phyloP scores from a whole-genome alignment of 345 rosid genomes.

The Syzygium aromaticum region DNA sequence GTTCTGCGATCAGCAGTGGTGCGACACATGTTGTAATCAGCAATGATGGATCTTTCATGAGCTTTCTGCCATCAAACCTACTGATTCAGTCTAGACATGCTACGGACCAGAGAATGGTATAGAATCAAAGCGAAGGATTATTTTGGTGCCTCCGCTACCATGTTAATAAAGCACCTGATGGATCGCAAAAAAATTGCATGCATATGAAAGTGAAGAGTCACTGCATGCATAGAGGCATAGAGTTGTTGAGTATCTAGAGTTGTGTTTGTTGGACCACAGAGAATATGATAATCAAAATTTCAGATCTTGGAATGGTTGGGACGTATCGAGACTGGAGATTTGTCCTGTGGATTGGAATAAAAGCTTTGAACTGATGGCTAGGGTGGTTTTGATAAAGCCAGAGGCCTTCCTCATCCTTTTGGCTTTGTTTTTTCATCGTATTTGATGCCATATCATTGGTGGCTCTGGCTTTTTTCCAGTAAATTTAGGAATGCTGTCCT shows the following conservation, averaged over 20 bases:
- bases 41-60: neutral
- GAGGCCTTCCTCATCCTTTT: neutral
- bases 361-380: neutral
- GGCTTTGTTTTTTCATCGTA: neutral
- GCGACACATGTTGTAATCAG: neutral
- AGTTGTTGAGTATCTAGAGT: neutral
- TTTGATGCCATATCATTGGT: neutral
- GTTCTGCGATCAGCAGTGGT: neutral
- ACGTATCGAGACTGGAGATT: neutral
- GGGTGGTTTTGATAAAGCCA: neutral
- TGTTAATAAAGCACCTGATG: neutral
- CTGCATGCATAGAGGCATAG: neutral
- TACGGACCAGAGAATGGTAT: neutral
- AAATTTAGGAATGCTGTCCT: neutral
- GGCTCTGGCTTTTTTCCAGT: neutral
- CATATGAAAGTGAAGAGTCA: neutral
- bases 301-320: neutral
- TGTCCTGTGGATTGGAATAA: neutral
- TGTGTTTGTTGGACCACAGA: neutral
- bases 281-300: neutral
- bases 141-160: neutral
- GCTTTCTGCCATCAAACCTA: neutral
- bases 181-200: neutral
- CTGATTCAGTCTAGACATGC: neutral
- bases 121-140: neutral